phyloP scores from a whole-genome alignment of 2,329 filamentous ascomycete species.

The Colletotrichum navitas region DNA sequence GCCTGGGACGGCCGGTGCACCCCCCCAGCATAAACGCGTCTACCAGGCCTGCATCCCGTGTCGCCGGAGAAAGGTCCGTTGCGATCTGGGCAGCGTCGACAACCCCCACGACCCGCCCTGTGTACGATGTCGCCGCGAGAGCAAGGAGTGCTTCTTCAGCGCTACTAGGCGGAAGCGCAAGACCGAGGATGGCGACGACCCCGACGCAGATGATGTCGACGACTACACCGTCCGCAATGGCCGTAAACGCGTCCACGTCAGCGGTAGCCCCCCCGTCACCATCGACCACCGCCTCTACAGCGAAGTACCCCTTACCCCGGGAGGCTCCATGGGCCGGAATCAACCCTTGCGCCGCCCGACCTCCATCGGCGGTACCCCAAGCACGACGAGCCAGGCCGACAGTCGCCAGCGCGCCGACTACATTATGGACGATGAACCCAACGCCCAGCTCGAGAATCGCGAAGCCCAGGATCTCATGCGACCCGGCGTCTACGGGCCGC shows the following conservation, averaged over 20 bases:
- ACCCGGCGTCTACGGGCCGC: slow-evolving; percentile 85
- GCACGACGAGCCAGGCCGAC: slow-evolving; percentile 47
- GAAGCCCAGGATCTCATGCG: slow-evolving; percentile 76
- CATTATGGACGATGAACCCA: slow-evolving; percentile 64
- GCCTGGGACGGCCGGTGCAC: slow-evolving; percentile 18
- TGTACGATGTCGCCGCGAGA: slow-evolving; percentile 91
- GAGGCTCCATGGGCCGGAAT: slow-evolving; percentile 73
- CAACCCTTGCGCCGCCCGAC: slow-evolving; percentile 75
- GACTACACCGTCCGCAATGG: slow-evolving; percentile 81
- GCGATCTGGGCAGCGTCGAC: slow-evolving; percentile 82
- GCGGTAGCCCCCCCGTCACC: slow-evolving; percentile 58
- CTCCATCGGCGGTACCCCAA: slow-evolving; percentile 48
- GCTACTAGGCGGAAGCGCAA: slow-evolving; percentile 94
- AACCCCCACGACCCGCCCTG: slow-evolving; percentile 95
- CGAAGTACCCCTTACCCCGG: slow-evolving; percentile 73
- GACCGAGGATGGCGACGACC: slow-evolving; percentile 68
- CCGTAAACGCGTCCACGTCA: slow-evolving; percentile 72
- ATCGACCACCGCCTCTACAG: slow-evolving; percentile 62
- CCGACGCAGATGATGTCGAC: slow-evolving; percentile 60
- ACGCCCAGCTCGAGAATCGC: slow-evolving; percentile 73
- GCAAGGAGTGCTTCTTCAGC: slow-evolving; percentile 97
- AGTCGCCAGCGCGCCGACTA: slow-evolving; percentile 52
- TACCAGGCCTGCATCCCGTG: slow-evolving; percentile 75
- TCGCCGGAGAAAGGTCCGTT: slow-evolving; percentile 71
- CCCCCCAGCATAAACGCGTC: slow-evolving; percentile 69